These are phyloP conservation scores for Phanerodontia chrysosporium DNA, from an alignment of 768 basidiomycete genomes.

Conservation along the genomic window DNA sequence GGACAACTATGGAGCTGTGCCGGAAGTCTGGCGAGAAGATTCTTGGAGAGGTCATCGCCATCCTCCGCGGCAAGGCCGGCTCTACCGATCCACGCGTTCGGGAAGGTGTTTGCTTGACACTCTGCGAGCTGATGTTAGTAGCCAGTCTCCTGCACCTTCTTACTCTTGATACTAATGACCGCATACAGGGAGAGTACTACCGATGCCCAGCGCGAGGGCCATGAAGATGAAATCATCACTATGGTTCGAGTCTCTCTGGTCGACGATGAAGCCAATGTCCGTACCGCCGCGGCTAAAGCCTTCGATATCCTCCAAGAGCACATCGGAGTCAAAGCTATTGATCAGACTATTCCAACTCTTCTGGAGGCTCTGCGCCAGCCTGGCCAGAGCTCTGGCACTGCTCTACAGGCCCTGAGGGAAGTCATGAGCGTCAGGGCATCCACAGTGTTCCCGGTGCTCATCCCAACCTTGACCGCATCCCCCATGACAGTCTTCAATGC, in stretches of 20 bases:
- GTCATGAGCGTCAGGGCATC: conserved; percentile 93
- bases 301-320: conserved; percentile 93
- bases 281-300: conserved; percentile 82
- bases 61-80: conserved; percentile 62
- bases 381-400: conserved; percentile 92
- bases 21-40: conserved; percentile 95
- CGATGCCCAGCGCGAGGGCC: conserved; percentile 78
- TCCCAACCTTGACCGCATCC: conserved; percentile 84
- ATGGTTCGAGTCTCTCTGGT: conserved; percentile 84
- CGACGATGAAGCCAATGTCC: conserved; percentile 81
- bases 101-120: conserved; percentile 83
- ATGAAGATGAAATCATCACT: conserved; percentile 84
- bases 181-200: conserved; percentile 70
- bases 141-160: not conserved
- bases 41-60: conserved; percentile 75
- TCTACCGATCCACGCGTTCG: conserved; percentile 62
- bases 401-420: conserved; percentile 87
- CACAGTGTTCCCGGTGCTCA: conserved; percentile 95
- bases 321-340: conserved; percentile 87
- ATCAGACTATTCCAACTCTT: conserved; percentile 93
- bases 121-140: conserved; percentile 83
- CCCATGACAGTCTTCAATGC: conserved; percentile 97
- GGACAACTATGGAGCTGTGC: conserved; percentile 85
- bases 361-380: conserved; percentile 91
- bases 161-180: conserved; percentile 9